Evolutionary conservation across 345 rosid genomes (phyloP).

Genomic region (Chamaenerion angustifolium): DNA sequence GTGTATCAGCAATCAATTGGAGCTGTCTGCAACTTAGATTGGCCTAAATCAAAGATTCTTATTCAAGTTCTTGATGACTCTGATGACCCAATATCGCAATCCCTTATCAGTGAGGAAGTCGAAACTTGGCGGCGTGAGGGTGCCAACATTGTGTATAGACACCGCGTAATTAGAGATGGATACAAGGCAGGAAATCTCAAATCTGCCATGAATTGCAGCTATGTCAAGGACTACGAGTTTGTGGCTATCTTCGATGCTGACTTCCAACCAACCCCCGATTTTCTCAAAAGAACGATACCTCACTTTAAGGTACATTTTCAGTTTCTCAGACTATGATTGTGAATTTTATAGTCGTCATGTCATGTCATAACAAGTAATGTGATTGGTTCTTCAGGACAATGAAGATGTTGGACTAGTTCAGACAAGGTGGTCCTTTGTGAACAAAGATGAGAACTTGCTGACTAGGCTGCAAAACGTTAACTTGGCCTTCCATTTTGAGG

Average conservation of each 20-base stretch:
- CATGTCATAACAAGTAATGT: too few species aligned
- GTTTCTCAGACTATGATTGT: too few species aligned
- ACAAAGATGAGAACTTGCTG: slow-evolving; percentile 51
- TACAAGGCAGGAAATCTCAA: slow-evolving; percentile 96
- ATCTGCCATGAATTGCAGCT: slow-evolving; percentile 92
- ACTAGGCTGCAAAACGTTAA: slow-evolving; percentile 55
- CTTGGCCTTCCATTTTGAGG: slow-evolving; percentile 57
- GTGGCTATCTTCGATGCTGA: slow-evolving; percentile 95
- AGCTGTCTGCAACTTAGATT: slow-evolving; percentile 81
- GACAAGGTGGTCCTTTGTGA: slow-evolving; percentile 55
- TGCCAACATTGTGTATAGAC: slow-evolving; percentile 66
- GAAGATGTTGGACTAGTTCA: slow-evolving; percentile 38
- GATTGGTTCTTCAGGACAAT: slow-evolving; percentile 18
- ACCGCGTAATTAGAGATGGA: slow-evolving; percentile 74
- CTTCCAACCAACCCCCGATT: slow-evolving; percentile 80
- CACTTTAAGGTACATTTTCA: slow-evolving; percentile 47
- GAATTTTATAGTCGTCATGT: too few species aligned
- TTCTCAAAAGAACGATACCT: slow-evolving; percentile 70
- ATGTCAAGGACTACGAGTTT: slow-evolving; percentile 78
- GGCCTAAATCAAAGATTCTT: slow-evolving; percentile 75
- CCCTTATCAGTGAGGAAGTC: slow-evolving; percentile 73
- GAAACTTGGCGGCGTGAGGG: slow-evolving; percentile 80
- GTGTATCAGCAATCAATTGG: slow-evolving; percentile 93
- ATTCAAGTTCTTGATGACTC: slow-evolving; percentile 89
- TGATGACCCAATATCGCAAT: slow-evolving; percentile 58